A percentile compares a stretch with the other conserved stretches of the same genome.
Conservation (phyloP, 345 rosid genomes). For the Brassica carinata region DNA sequence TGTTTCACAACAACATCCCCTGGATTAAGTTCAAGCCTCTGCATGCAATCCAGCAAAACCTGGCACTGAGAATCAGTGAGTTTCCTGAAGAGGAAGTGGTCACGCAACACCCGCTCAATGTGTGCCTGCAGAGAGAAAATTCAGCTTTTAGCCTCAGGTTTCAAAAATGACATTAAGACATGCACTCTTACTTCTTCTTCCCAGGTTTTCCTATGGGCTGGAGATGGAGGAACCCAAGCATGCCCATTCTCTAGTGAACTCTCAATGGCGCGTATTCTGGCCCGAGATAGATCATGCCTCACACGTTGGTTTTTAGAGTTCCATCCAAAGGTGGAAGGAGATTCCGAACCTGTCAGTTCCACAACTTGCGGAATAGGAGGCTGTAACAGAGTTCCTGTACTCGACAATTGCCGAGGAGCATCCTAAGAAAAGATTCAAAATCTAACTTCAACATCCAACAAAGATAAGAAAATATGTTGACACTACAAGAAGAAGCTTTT, state of each 20-base stretch:
- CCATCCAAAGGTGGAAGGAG: slow-evolving; percentile 80
- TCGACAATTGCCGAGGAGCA: slow-evolving; percentile 50
- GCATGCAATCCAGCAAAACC: slow-evolving; percentile 97
- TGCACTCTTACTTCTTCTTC: slow-evolving; percentile 84
- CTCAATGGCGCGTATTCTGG: slow-evolving; percentile 94
- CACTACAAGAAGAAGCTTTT: slow-evolving; percentile 24
- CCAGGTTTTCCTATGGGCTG: slow-evolving; percentile 94
- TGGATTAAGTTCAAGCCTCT: slow-evolving; percentile 84
- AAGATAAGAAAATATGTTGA: slow-evolving; percentile 21
- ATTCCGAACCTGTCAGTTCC: slow-evolving; percentile 82
- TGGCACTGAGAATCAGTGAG: slow-evolving; percentile 92
- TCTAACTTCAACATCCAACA: slow-evolving; percentile 12
- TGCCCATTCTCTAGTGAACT: slow-evolving; percentile 85
- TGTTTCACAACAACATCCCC: slow-evolving; percentile 94
- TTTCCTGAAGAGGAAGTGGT: slow-evolving; percentile 97
- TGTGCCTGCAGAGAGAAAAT: slow-evolving; percentile 67
- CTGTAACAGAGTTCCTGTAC: slow-evolving; percentile 46
- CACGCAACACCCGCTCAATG: slow-evolving; percentile 79
- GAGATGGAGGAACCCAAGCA: slow-evolving; percentile 87
- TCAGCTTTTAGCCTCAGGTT: slow-evolving; percentile 3
- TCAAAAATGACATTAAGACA: neutral
- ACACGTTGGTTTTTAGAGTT: slow-evolving; percentile 71
- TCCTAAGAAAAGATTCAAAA: slow-evolving; percentile 47
- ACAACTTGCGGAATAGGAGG: slow-evolving; percentile 74
- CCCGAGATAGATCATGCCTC: slow-evolving; percentile 89